phyloP scores from a whole-genome alignment of 441 rosid species.

The Adansonia gregorii region DNA sequence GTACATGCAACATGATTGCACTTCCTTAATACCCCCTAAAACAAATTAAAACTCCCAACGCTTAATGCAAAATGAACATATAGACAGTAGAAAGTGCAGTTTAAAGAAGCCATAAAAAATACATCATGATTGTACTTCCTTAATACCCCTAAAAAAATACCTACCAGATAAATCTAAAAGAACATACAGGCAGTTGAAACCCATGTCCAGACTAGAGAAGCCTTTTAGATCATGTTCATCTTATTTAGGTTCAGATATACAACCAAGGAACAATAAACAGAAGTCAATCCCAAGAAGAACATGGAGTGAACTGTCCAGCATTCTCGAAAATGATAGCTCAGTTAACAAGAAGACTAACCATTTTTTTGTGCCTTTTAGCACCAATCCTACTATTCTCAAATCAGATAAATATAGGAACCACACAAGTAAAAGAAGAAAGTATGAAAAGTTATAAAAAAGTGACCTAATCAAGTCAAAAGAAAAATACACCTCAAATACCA shows the following conservation, averaged over 20 bases:
- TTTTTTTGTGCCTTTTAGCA: neutral
- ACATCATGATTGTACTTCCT: too few species aligned
- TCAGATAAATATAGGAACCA: neutral
- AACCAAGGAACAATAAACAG: conserved; percentile 1
- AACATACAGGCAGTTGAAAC: neutral
- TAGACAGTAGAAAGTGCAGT: too few species aligned
- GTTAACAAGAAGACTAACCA: neutral
- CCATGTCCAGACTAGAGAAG: conserved; percentile 2
- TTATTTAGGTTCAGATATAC: conserved; percentile 12
- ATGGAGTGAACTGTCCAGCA: neutral
- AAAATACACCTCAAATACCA: neutral
- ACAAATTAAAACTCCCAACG: conserved; percentile 24
- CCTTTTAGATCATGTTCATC: neutral
- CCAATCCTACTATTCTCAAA: neutral
- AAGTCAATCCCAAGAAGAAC: conserved; percentile 6
- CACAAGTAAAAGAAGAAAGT: neutral
- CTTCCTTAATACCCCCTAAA: conserved; percentile 28
- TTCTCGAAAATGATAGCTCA: neutral
- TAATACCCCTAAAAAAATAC: neutral
- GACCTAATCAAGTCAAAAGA: neutral
- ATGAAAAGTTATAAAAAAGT: conserved; percentile 2
- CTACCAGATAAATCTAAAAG: neutral
- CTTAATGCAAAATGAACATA: conserved; percentile 22
- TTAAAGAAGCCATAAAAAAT: too few species aligned
- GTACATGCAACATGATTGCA: conserved; percentile 36